These are phyloP conservation scores for Blastobotrys attinorum DNA, from an alignment of 805 yeast species.

Conservation along the genomic window DNA sequence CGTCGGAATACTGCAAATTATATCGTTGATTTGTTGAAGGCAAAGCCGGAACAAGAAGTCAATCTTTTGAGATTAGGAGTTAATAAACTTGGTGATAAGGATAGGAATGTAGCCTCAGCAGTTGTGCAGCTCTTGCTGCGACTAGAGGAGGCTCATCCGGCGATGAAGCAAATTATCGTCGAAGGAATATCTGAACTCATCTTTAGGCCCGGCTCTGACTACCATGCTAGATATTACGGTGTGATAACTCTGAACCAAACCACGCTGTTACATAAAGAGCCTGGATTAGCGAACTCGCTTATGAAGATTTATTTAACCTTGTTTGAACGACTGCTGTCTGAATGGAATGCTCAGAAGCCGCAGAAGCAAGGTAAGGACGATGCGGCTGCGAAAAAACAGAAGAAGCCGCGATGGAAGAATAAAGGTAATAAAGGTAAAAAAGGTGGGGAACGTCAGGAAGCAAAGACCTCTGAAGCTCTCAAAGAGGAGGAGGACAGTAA, in stretches of 20 bases:
- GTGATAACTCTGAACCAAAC: slow-evolving; percentile 88
- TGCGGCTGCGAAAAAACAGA: slow-evolving; percentile 35
- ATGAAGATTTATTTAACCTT: slow-evolving; percentile 79
- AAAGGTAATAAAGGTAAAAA: slow-evolving; percentile 70
- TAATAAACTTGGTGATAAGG: slow-evolving; percentile 89
- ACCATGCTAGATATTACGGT: slow-evolving; percentile 83
- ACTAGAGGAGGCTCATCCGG: slow-evolving; percentile 87
- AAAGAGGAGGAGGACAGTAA: slow-evolving; percentile 72
- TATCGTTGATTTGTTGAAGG: slow-evolving; percentile 68
- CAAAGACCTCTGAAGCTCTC: slow-evolving; percentile 23
- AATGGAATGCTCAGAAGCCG: slow-evolving; percentile 41
- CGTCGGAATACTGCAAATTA: slow-evolving; percentile 69
- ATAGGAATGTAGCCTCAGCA: slow-evolving; percentile 82
- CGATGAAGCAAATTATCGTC: slow-evolving; percentile 78
- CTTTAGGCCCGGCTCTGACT: slow-evolving; percentile 63
- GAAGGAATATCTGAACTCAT: slow-evolving; percentile 76
- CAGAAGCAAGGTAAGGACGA: slow-evolving; percentile 28
- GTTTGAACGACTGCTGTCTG: slow-evolving; percentile 74
- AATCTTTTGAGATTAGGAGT: slow-evolving; percentile 82
- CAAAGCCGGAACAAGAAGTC: slow-evolving; percentile 95
- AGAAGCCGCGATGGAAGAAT: slow-evolving; percentile 59
- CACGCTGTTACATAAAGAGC: slow-evolving; percentile 70
- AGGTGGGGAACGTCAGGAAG: slow-evolving; percentile 46
- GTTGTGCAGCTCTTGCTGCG: slow-evolving; percentile 74
- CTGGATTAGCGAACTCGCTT: slow-evolving; percentile 71